Evolutionary conservation across 164 flowering plant species (phyloP), one percentile per base, ranked within the genome.

Genomic region (Dillenia suffruticosa): DNA sequence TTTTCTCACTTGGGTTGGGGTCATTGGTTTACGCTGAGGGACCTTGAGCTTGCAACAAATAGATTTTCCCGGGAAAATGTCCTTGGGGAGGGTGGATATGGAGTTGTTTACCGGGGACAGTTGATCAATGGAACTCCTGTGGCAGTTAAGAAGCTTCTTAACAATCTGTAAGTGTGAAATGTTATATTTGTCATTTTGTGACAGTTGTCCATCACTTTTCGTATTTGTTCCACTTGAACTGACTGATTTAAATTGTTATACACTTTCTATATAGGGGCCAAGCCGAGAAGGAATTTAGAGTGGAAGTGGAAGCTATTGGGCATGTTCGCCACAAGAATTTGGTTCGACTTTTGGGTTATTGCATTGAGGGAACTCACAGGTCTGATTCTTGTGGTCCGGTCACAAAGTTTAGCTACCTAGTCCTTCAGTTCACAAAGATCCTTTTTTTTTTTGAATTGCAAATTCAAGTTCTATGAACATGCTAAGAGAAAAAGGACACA

Each of bases 1-100:
- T 81, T 87, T 63, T 86, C 92, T 58, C 87, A 84, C 57, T 66
- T 87, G 71, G 89, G 92, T 19, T 87, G 92, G 92, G 92, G 92
- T 26, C 88, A 87, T 65, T 87, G 92, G 89, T 87, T 87, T 62
- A 87, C 92, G 1, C 70, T 87, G 53, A 70, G 92, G 63, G 92
- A 87, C 69, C 92, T 87, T 55, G 89, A 87, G 61, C 69, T 79
- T 49, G 92, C 92, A 5, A 87, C 92, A 44, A 79, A 69, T 57
- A 43, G 86, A 16, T 86, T 86, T 67, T 76, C 87, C 22, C 81
- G 79, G 70, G 92, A 86, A 24, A 84, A 81, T 71, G 67, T 86
- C 26, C 62, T 86, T 49, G 92, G 92, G 13, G 92, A 86, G 65
- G 92, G 92, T 57, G 92, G 92, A 49, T 87, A 87, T 71, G 92